A percentile compares a stretch with the other conserved stretches of the same genome.
phyloP scores from a whole-genome alignment of 176 grass and related monocot species.

The Cenchrus purpureus region DNA sequence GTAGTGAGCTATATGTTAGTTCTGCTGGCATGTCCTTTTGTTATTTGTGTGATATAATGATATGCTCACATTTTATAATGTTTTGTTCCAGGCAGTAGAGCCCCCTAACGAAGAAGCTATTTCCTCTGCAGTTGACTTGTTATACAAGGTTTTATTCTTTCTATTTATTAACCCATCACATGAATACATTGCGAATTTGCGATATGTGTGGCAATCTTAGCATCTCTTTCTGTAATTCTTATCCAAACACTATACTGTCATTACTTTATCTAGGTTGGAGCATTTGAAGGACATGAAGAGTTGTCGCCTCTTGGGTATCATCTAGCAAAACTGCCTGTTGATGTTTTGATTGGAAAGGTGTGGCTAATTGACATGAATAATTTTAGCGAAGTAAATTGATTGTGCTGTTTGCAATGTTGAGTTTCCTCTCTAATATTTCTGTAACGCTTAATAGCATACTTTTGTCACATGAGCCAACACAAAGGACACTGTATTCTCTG shows the following conservation, averaged over 20 bases:
- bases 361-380: background rate
- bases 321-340: constrained; percentile 96
- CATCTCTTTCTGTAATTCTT: constrained; percentile 32
- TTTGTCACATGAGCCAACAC: background rate
- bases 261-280: constrained; percentile 77
- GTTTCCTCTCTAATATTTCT: background rate
- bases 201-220: constrained; percentile 22
- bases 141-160: constrained; percentile 77
- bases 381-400: constrained; percentile 22
- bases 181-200: background rate
- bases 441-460: background rate
- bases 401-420: background rate
- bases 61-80: constrained; percentile 36
- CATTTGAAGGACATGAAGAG: constrained; percentile 91
- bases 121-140: constrained; percentile 87
- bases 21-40: background rate
- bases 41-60: constrained; percentile 32
- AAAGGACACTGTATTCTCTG: background rate
- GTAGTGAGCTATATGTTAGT: constrained; percentile 20
- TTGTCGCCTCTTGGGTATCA: constrained; percentile 94
- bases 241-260: constrained; percentile 29
- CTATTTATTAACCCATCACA: constrained; percentile 15
- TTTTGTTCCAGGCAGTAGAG: constrained; percentile 86
- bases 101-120: constrained; percentile 93
- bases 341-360: constrained; percentile 97